A percentile compares a stretch with the other conserved stretches of the same genome.
phyloP scores from a whole-genome alignment of 2,329 filamentous ascomycete genomes.

The Ramichloridium luteum region DNA sequence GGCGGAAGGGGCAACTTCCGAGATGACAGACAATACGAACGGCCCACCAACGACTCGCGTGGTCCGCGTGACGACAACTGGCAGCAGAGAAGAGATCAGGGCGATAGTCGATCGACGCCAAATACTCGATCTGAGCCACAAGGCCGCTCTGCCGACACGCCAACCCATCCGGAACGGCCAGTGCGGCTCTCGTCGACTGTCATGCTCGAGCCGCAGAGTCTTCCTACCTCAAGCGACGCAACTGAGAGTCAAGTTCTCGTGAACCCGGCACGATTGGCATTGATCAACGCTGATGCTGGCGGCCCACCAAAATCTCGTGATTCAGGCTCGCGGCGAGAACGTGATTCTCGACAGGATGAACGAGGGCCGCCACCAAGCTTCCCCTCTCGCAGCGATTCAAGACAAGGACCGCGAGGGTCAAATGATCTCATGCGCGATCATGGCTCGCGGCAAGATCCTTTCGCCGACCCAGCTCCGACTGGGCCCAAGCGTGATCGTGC shows the following conservation, averaged over 20 bases:
- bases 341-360: constrained; percentile 14
- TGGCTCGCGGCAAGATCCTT: constrained; percentile 13
- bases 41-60: constrained; percentile 7
- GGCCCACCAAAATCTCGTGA: constrained; percentile 11
- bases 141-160: no score
- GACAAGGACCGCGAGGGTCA: constrained; percentile 23
- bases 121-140: no score
- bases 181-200: no score
- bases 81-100: no score
- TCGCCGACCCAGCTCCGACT: constrained; percentile 35
- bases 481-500: constrained; percentile 44
- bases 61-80: constrained; percentile 11
- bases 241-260: no score
- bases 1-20: constrained; percentile 8
- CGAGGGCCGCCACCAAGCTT: constrained; percentile 21
- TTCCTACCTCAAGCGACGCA: no score
- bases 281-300: constrained; percentile 23
- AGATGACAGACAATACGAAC: constrained; percentile 12
- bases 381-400: constrained; percentile 10
- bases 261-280: constrained; percentile 33
- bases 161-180: no score
- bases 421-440: constrained; percentile 15
- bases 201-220: no score
- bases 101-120: no score
- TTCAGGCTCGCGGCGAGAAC: constrained; percentile 12